Evolutionary conservation across 176 grass and related monocot genomes (phyloP), one percentile per base, ranked within the genome.

Genomic region (Eleusine indica): DNA sequence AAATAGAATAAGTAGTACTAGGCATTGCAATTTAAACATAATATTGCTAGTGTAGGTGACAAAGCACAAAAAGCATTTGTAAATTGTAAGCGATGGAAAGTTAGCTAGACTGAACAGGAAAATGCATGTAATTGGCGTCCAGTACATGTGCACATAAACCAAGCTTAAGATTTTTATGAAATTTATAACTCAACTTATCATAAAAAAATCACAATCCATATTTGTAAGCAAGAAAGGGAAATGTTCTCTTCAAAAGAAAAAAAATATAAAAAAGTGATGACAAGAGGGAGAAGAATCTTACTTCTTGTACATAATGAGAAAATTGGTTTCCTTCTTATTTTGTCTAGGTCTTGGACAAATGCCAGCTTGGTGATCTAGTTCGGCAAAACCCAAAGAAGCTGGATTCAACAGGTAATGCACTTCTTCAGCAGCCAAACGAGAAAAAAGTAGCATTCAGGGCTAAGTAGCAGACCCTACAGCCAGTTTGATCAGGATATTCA

Each of bases 341-440:
- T 88, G 62, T 40, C 38, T 73, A 98, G 96, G 80, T 84, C 48
- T 63, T 98, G 76, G 93, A 93, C 47, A 98, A 92, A 82, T 98
- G 96, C 81, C 93, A 92, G 42, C 93, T 98, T 77, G 96, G 93
- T 86, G 89, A 93, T 68, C 81, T 94, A 73, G 87, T 98, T 88
- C 87, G 83, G 30, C 42, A 86, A 87, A 90, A 64, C 77, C 83
- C 86, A 56, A 93, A 91, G 73, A 95, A 93, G 83, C 87, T 98
- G 76, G 93, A 95, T 39, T 89, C 96, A 66, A 79, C 87, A 85
- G 96, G 93, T 95, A 93, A 80, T 56, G 53, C 21, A 65, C 82
- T 58, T 53, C 37, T 66, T 35, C 40, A 66, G 6, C 10, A 9
- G 7, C 7, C 6, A 58, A 58, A 21, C n/a, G 21, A 60, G 21